Base-by-base conservation (phyloP, 2,329 filamentous ascomycete species). In the Xenosphaeropsis pyriputrescens region DNA sequence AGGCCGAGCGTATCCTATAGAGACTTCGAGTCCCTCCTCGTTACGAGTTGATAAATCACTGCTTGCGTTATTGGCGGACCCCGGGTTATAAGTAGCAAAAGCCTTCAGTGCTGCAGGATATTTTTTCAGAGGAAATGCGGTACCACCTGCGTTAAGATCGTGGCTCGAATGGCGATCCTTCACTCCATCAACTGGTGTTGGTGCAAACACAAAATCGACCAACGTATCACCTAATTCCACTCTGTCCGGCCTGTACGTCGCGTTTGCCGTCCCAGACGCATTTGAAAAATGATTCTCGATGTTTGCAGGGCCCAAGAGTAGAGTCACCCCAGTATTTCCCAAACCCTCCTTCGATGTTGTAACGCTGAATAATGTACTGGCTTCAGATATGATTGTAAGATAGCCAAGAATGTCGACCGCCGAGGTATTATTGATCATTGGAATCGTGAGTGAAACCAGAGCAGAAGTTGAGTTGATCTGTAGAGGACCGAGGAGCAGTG, bases 361-460 rank as follows among this genome's bases (percentile, higher is more conserved):
- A 1, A 85, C 68, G 33, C 67, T 57, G n/a, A 75, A 61, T 3
- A 91, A 63, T 2, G 79, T 67, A 4, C 62, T 60, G 2, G 79
- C 79, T 39, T 82, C 72, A 39, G 82, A 70, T n/a, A 93, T 65
- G 2, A 89, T 62, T 1, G 85, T 93, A 62, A 94, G 71, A 63
- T 85, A 94, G 2, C 85, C 88, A 5, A 94, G 65, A 1, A 89
- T 71, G 43, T 80, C 75, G 3, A 61, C 61, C 32, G 59, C 55
- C 2, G 69, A 68, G 2, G 67, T 65, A 45, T 78, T 81, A 52
- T 80, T 76, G 42, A 83, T 70, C 38, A 95, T 74, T 0, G 86
- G 84, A 13, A 89, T 60, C 0, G 86, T 93, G 41, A 93, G 64
- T 2, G 86, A 94, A 11, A 93, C 55, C 9, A 95, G 62, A 16